Evolutionary conservation across 2,329 filamentous ascomycete genomes (phyloP).

Genomic region (Dothideomycetes sp.): DNA sequence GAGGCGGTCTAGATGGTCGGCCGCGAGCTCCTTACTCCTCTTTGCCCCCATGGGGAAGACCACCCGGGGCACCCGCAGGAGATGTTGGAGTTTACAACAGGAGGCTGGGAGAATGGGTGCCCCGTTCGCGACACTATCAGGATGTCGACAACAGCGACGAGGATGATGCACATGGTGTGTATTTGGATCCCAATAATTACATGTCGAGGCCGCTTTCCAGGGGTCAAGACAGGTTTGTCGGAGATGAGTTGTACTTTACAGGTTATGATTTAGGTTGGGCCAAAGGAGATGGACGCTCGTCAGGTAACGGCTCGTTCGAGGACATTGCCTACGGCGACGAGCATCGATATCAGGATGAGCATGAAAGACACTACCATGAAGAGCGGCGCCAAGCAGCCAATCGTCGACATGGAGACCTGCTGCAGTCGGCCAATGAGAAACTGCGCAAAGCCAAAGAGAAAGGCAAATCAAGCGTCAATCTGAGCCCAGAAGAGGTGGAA

Average conservation of each 20-base stretch:
- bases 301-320: slow-evolving; percentile 30
- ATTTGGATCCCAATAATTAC: slow-evolving; percentile 27
- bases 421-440: slow-evolving; percentile 67
- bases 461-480: slow-evolving; percentile 67
- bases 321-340: slow-evolving; percentile 35
- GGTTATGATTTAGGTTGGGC: slow-evolving; percentile 34
- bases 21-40: slow-evolving; percentile 83
- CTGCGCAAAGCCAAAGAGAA: slow-evolving; percentile 68
- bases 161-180: slow-evolving; percentile 33
- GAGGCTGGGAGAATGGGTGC: slow-evolving; percentile 44
- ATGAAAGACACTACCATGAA: slow-evolving; percentile 5
- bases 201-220: slow-evolving; percentile 11
- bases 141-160: slow-evolving; percentile 51
- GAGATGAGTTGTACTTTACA: slow-evolving; percentile 38
- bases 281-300: slow-evolving; percentile 25
- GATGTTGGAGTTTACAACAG: slow-evolving; percentile 51
- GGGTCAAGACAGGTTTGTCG: slow-evolving; percentile 22
- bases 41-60: slow-evolving; percentile 95
- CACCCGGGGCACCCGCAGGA: slow-evolving; percentile 55
- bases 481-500: slow-evolving; percentile 69
- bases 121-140: slow-evolving; percentile 45
- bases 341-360: slow-evolving; percentile 34
- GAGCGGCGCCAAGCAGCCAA: neutral
- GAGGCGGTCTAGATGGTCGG: slow-evolving; percentile 99
- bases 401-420: slow-evolving; percentile 45